Conservation (phyloP, 805 yeast species). For the Lipomyces spencermartinsiae region DNA sequence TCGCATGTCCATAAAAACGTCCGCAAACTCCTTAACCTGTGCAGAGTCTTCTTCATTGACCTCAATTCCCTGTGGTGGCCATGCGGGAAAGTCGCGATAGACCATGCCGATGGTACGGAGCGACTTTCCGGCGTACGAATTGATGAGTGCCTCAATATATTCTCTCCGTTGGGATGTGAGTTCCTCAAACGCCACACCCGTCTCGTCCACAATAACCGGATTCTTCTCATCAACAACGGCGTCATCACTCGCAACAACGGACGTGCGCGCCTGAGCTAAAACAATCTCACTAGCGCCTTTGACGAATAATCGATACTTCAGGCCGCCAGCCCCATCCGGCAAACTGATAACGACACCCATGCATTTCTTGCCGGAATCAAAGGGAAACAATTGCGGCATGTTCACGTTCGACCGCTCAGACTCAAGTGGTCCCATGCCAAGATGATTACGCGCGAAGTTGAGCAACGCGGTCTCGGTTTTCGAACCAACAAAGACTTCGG, state of each 20-base stretch:
- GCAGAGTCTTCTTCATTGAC: constrained; percentile 38
- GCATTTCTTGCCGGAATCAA: constrained; percentile 93
- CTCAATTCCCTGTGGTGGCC: constrained; percentile 70
- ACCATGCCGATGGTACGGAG: constrained; percentile 88
- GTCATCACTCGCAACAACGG: constrained; percentile 42
- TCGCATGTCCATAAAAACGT: constrained; percentile 48
- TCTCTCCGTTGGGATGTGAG: constrained; percentile 19
- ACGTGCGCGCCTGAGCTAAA: constrained; percentile 50
- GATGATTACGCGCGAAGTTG: constrained; percentile 63
- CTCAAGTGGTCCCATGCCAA: constrained; percentile 58
- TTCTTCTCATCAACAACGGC: constrained; percentile 36
- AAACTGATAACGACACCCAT: constrained; percentile 74
- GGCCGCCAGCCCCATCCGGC: constrained; percentile 44
- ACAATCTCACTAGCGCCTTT: constrained; percentile 97
- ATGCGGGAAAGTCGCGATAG: constrained; percentile 68
- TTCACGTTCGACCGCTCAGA: constrained; percentile 52
- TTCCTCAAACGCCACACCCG: constrained; percentile 35
- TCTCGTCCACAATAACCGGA: constrained; percentile 21
- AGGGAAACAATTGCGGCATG: constrained; percentile 79
- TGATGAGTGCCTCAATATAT: constrained; percentile 53
- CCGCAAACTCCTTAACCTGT: constrained; percentile 32
- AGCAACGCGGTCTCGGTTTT: constrained; percentile 93
- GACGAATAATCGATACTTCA: constrained; percentile 62
- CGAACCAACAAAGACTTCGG: constrained; percentile 81
- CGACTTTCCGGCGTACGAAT: constrained; percentile 74